Evolutionary conservation across 148 eudicot species (phyloP).

Genomic region (Beta vulgaris): DNA sequence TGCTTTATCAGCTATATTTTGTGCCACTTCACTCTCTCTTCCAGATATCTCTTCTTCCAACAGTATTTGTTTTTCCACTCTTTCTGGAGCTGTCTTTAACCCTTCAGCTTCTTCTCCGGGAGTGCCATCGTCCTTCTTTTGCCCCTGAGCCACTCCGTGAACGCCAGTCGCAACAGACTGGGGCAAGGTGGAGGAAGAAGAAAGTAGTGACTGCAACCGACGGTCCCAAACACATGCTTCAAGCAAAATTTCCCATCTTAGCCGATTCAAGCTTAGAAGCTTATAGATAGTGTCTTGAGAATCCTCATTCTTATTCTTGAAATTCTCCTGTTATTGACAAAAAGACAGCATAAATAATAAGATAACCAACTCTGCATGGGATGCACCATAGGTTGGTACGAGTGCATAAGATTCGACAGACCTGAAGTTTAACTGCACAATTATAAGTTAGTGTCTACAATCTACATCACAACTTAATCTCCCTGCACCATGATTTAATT

Average conservation of each 20-base stretch:
- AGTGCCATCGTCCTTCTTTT: constrained; percentile 6
- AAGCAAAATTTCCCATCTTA: constrained; percentile 62
- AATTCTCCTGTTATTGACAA: constrained; percentile 43
- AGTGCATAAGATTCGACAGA: too few species aligned
- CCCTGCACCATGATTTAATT: not conserved
- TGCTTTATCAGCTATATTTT: constrained; percentile 8
- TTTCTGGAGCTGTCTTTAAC: not conserved
- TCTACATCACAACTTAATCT: not conserved
- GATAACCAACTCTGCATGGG: not conserved
- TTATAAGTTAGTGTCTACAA: not conserved
- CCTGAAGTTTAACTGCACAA: not conserved
- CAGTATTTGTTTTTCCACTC: constrained; percentile 3
- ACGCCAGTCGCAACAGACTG: constrained; percentile 20
- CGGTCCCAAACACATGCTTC: constrained; percentile 80
- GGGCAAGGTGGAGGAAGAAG: constrained; percentile 41
- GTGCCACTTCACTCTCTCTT: constrained; percentile 16
- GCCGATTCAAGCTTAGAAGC: constrained; percentile 58
- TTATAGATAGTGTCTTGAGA: constrained; percentile 39
- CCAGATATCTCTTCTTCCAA: constrained; percentile 4
- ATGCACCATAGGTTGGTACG: not conserved
- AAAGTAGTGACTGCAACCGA: constrained; percentile 60
- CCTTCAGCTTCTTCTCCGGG: constrained; percentile 24
- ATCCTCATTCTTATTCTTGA: constrained; percentile 44
- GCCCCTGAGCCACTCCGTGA: constrained; percentile 13
- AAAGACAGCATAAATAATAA: constrained; percentile 7